Evolutionary conservation across 2,329 filamentous ascomycete genomes (phyloP).

Genomic region (Claviceps monticola): DNA sequence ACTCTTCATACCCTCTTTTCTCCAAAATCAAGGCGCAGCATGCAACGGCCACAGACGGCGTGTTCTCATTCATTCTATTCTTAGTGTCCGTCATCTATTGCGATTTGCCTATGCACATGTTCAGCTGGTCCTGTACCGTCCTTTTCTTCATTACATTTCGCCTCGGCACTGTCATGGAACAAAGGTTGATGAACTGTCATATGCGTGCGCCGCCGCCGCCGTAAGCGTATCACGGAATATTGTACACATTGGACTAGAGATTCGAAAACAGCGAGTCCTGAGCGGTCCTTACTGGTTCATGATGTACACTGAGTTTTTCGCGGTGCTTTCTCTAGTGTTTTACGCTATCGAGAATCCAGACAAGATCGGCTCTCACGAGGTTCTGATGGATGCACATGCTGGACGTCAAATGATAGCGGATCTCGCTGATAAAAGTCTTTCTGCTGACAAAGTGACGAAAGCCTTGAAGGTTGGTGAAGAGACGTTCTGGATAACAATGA

Average conservation of each 20-base stretch:
- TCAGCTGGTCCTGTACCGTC: constrained; percentile 69
- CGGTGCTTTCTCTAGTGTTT: constrained; percentile 65
- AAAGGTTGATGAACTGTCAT: constrained; percentile 60
- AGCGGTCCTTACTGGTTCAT: constrained; percentile 80
- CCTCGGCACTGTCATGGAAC: constrained; percentile 41
- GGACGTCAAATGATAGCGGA: constrained; percentile 71
- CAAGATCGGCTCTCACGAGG: constrained; percentile 59
- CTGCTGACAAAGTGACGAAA: constrained; percentile 71
- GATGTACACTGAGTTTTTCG: constrained; percentile 72
- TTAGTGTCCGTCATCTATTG: constrained; percentile 56
- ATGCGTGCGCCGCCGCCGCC: constrained; percentile 53
- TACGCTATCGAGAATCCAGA: constrained; percentile 71
- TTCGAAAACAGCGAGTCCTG: constrained; percentile 60
- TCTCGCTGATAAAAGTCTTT: constrained; percentile 71
- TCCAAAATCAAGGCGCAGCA: too few species aligned
- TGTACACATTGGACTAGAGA: constrained; percentile 66
- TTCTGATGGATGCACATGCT: constrained; percentile 71
- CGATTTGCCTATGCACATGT: constrained; percentile 72
- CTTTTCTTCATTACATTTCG: constrained; percentile 73
- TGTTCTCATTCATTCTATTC: not conserved
- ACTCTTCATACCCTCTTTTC: too few species aligned
- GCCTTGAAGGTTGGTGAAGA: constrained; percentile 53
- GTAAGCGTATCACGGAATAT: constrained; percentile 57
- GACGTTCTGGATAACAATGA: not conserved
- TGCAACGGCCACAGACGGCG: too few species aligned